Conservation (phyloP, 108 stramenopile genomes). For the Nitzschia sp. region DNA sequence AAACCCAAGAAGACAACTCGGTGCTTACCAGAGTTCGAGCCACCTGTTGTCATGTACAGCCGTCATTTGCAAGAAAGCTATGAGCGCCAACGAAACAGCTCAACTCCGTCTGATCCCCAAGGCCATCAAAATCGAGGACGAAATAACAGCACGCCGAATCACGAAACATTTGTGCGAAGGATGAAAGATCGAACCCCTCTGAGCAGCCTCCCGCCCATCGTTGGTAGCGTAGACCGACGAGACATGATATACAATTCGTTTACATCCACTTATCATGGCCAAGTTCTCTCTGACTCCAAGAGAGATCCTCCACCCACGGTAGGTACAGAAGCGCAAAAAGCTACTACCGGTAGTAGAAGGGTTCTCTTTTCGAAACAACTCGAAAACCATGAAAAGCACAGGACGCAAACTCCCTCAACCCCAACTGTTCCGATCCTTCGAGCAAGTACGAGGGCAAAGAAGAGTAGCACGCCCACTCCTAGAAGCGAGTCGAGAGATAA, state of each 20-base stretch:
- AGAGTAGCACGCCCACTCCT: neutral
- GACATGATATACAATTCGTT: slow-evolving; percentile 10
- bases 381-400: slow-evolving; percentile 20
- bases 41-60: neutral
- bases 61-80: neutral
- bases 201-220: neutral
- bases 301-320: slow-evolving; percentile 4
- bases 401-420: slow-evolving; percentile 9
- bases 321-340: neutral
- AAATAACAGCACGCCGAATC: neutral
- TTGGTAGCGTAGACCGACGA: neutral
- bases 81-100: neutral
- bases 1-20: no score
- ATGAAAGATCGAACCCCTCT: neutral
- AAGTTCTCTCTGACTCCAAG: neutral
- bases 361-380: slow-evolving; percentile 19
- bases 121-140: neutral
- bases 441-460: neutral
- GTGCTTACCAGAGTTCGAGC: no score
- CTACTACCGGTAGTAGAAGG: no score
- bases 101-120: neutral
- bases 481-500: neutral
- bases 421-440: slow-evolving; percentile 23
- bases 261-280: neutral
- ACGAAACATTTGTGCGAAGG: neutral